These are phyloP conservation scores for Cystobasidiaceae sp. DNA, from an alignment of 1,284 basidiomycete genomes.

Conservation along the genomic window DNA sequence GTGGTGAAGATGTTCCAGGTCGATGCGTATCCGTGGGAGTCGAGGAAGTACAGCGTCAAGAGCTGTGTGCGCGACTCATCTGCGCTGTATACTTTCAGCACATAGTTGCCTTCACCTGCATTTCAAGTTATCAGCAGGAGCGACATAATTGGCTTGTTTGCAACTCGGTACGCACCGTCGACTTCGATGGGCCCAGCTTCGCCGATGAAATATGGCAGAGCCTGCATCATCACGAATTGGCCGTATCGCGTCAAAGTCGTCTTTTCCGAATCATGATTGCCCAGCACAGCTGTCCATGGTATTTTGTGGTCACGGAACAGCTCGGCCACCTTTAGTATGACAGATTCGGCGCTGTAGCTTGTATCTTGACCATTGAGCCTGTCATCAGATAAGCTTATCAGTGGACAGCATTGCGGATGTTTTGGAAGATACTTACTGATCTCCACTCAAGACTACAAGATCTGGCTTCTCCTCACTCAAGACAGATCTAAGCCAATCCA, in stretches of 20 bases:
- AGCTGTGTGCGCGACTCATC: conserved; percentile 64
- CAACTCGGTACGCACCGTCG: conserved; percentile 77
- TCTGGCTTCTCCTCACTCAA: conserved; percentile 83
- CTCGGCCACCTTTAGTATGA: conserved; percentile 78
- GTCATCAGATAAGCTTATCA: conserved; percentile 59
- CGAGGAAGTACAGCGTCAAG: conserved; percentile 85
- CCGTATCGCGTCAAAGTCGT: conserved; percentile 39
- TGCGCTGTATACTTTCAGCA: conserved; percentile 31
- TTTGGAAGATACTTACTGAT: conserved; percentile 34
- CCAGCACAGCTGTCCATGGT: conserved; percentile 81
- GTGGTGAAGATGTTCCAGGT: conserved; percentile 4
- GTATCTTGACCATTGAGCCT: conserved; percentile 60
- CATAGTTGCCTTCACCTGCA: conserved; percentile 29
- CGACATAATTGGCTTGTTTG: conserved; percentile 55
- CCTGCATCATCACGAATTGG: conserved; percentile 67
- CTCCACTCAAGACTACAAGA: conserved; percentile 61
- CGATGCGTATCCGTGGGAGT: conserved; percentile 60
- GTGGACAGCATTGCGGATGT: conserved; percentile 72
- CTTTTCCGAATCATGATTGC: conserved; percentile 79
- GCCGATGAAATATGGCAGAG: conserved; percentile 76
- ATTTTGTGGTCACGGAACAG: conserved; percentile 69
- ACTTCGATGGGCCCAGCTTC: conserved; percentile 71
- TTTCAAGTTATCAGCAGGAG: background rate
- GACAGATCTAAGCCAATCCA: conserved; percentile 60
- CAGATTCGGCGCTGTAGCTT: conserved; percentile 77